Evolutionary conservation across 768 basidiomycete species (phyloP).

Genomic region (Gloeopeniophorella convolvens): DNA sequence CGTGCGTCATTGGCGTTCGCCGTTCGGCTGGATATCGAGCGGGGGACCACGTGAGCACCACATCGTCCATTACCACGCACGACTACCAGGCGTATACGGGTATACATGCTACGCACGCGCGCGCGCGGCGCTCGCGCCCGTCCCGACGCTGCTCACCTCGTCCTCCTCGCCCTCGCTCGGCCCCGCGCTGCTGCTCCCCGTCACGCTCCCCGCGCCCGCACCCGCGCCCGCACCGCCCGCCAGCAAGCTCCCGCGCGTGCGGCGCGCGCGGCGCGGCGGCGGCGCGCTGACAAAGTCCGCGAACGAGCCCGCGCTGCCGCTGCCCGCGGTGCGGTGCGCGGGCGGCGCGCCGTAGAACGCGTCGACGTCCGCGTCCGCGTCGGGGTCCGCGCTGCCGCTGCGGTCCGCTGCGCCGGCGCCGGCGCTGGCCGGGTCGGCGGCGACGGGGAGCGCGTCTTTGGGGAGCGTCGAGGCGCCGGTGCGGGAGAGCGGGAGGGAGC

Average conservation of each 20-base stretch:
- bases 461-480: slow-evolving; percentile 8
- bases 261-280: slow-evolving; percentile 22
- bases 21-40: too few relatives aligned
- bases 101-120: slow-evolving; percentile 1
- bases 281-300: slow-evolving; percentile 61
- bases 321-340: slow-evolving; percentile 27
- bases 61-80: slow-evolving; percentile 62
- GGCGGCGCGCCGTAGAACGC: slow-evolving; percentile 4
- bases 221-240: slow-evolving; percentile 17
- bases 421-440: slow-evolving; percentile 40
- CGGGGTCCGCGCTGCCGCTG: slow-evolving; percentile 51
- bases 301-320: slow-evolving; percentile 33
- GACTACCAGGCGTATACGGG: too few relatives aligned
- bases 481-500: slow-evolving; percentile 55
- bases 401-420: slow-evolving; percentile 53
- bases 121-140: slow-evolving; percentile 6
- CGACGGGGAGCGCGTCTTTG: slow-evolving; percentile 32
- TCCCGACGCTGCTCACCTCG: slow-evolving; percentile 7
- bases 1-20: too few relatives aligned
- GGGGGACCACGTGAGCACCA: too few relatives aligned
- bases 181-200: slow-evolving; percentile 32
- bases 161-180: slow-evolving; percentile 35
- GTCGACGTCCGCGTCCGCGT: slow-evolving; percentile 63
- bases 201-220: slow-evolving; percentile 18
- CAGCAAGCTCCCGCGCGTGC: slow-evolving; percentile 21